These are phyloP conservation scores for Cynanchum wilfordii DNA, from an alignment of 257 asterid species.

Conservation along the genomic window DNA sequence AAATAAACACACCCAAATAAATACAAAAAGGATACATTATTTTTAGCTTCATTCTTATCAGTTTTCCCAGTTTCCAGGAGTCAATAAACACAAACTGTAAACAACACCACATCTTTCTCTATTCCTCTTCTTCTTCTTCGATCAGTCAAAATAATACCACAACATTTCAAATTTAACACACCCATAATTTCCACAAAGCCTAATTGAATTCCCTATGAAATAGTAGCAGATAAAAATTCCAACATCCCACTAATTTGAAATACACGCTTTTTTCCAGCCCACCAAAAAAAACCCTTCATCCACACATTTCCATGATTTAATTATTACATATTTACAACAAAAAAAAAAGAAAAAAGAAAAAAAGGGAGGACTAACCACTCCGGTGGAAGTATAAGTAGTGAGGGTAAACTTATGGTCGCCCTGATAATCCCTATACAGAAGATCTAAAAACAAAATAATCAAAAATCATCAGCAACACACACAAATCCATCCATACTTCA, in stretches of 20 bases:
- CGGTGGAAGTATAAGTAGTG: constrained; percentile 39
- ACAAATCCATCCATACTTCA: not conserved
- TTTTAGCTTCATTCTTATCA: not conserved
- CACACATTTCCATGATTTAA: not conserved
- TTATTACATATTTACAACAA: not conserved
- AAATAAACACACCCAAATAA: not conserved
- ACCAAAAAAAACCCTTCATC: not conserved
- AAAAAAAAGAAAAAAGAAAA: not conserved
- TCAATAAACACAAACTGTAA: not conserved
- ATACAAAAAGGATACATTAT: not conserved
- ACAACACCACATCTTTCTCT: not conserved
- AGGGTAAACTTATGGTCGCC: constrained; percentile 47
- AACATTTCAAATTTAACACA: not conserved
- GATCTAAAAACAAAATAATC: constrained; percentile 30
- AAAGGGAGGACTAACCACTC: constrained; percentile 29
- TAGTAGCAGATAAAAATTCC: not conserved
- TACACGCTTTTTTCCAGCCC: not conserved
- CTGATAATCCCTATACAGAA: constrained; percentile 45
- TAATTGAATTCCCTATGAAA: not conserved
- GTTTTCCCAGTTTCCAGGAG: not conserved
- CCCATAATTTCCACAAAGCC: not conserved
- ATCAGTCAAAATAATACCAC: not conserved
- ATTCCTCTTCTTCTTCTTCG: not conserved
- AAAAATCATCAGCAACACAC: not conserved
- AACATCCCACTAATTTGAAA: not conserved